Conservation (phyloP, 345 rosid genomes). For the Alliaria petiolata region DNA sequence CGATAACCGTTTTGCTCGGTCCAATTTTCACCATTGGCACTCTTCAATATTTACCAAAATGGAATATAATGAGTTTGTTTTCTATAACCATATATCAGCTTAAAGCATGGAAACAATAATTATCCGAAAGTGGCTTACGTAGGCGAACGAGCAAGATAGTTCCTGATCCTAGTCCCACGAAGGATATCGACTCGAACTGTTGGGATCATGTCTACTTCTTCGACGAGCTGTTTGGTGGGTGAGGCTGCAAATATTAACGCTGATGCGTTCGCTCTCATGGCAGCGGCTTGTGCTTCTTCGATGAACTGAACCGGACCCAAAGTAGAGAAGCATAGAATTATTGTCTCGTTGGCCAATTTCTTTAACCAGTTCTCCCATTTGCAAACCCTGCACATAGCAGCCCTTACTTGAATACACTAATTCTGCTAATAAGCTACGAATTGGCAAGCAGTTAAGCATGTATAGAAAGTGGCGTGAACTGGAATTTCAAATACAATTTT, state of each 20-base stretch:
- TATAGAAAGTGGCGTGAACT: background rate
- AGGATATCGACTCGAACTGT: slow-evolving; percentile 47
- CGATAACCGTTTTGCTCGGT: slow-evolving; percentile 46
- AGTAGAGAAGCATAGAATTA: slow-evolving; percentile 56
- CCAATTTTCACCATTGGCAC: slow-evolving; percentile 38
- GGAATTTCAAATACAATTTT: background rate
- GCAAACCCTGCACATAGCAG: slow-evolving; percentile 38
- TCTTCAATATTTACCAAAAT: slow-evolving; percentile 31
- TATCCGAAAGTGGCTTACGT: slow-evolving; percentile 27
- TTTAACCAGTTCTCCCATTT: slow-evolving; percentile 33
- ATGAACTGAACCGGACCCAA: slow-evolving; percentile 35
- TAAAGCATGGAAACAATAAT: background rate
- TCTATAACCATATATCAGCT: background rate
- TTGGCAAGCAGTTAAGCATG: background rate
- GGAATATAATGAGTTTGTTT: slow-evolving; percentile 1
- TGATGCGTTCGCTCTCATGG: slow-evolving; percentile 39
- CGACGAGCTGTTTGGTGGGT: slow-evolving; percentile 44
- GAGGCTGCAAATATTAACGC: slow-evolving; percentile 58
- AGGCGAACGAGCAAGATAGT: slow-evolving; percentile 39
- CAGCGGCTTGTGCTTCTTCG: slow-evolving; percentile 53
- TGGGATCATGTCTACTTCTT: slow-evolving; percentile 45
- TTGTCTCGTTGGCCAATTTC: slow-evolving; percentile 38
- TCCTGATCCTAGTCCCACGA: slow-evolving; percentile 48
- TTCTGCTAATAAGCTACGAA: background rate
- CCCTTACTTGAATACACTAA: background rate